Percentiles rank a stretch among this genome's conserved stretches.
phyloP scores from a whole-genome alignment of 2,329 filamentous ascomycete species.

The Exophiala lecanii-corni region DNA sequence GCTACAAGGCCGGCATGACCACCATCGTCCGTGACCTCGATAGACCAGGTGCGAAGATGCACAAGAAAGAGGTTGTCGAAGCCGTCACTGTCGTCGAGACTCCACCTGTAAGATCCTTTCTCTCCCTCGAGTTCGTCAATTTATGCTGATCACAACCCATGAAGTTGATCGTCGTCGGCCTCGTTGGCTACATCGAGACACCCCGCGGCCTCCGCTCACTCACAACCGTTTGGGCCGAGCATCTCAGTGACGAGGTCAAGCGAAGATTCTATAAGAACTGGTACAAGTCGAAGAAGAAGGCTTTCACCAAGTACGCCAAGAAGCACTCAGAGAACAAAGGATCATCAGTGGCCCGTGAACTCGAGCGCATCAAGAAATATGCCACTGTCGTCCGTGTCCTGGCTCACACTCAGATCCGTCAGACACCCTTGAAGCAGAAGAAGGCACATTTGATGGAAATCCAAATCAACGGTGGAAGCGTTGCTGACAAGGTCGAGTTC shows the following conservation, averaged over 20 bases:
- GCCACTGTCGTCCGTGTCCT: slow-evolving; percentile 98
- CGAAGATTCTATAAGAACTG: slow-evolving; percentile 99
- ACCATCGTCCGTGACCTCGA: slow-evolving; percentile 99
- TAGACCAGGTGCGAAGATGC: slow-evolving; percentile 97
- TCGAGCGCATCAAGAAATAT: slow-evolving; percentile 99
- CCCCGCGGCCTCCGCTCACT: slow-evolving; percentile 98
- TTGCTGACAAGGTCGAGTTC: slow-evolving; percentile 96
- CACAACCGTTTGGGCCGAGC: slow-evolving; percentile 99
- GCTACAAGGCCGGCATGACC: slow-evolving; percentile 99
- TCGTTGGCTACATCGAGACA: slow-evolving; percentile 99
- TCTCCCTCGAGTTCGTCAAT: no score
- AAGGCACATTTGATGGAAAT: slow-evolving; percentile 99
- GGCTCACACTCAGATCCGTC: slow-evolving; percentile 98
- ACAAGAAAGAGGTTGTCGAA: slow-evolving; percentile 98
- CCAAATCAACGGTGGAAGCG: slow-evolving; percentile 95
- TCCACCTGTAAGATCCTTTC: slow-evolving; percentile 75
- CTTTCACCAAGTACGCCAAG: slow-evolving; percentile 99
- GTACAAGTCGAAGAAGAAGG: slow-evolving; percentile 99
- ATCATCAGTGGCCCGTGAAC: slow-evolving; percentile 87
- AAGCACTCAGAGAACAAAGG: slow-evolving; percentile 95
- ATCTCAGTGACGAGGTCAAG: slow-evolving; percentile 97
- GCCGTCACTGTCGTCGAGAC: slow-evolving; percentile 84
- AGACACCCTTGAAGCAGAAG: slow-evolving; percentile 99
- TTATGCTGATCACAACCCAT: no score
- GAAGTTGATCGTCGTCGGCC: slow-evolving; percentile 99